Base-by-base conservation (phyloP, 1,284 basidiomycete genomes). In the Neolentinus lepideus region DNA sequence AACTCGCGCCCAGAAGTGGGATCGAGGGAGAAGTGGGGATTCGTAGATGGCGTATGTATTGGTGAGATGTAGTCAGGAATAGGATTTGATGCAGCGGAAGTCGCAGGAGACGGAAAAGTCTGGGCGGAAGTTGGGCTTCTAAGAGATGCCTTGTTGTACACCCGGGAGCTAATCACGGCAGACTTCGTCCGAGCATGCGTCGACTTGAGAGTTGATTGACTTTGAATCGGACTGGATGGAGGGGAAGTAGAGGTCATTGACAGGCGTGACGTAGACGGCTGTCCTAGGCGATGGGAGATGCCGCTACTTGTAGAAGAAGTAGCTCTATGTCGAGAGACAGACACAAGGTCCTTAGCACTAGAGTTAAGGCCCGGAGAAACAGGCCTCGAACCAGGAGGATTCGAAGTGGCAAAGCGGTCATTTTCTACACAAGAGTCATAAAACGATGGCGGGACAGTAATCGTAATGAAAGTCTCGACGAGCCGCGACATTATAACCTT, bases 401-500 rank as follows among this genome's bases (percentile, higher is more conserved):
- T 43, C 19, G 38, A 43, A n/a, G 12, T 43, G 38, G 19, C 38
- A n/a, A 8, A 16, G 19, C 38, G 38, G 8, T 4, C 38, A 43
- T 16, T n/a, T 4, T 21, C 38, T 6, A 43, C 38, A 43, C 16
- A 3, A 21, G 38, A 43, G 8, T 43, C 38, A 3, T 4, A 6
- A n/a, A n/a, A 43, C 16, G 38, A 9, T 6, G 38, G 16, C 12
- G 68, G 69, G 14, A 81, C 68, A 48, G 71, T 69, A 43, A 92
- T 69, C 16, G 84, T 78, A 54, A 92, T 69, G 63, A 90, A 89
- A 0, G 88, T 89, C 67, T 91, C 88, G n/a, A 91, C 82, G 25
- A 92, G 72, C 48, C 90, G 80, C n/a, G 85, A 83, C 50, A 74
- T 71, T 4, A 92, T 74, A 9, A 90, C 77, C 60, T 78, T 83